phyloP scores from a whole-genome alignment of 2,329 filamentous ascomycete genomes.

The Colletotrichum sp. region DNA sequence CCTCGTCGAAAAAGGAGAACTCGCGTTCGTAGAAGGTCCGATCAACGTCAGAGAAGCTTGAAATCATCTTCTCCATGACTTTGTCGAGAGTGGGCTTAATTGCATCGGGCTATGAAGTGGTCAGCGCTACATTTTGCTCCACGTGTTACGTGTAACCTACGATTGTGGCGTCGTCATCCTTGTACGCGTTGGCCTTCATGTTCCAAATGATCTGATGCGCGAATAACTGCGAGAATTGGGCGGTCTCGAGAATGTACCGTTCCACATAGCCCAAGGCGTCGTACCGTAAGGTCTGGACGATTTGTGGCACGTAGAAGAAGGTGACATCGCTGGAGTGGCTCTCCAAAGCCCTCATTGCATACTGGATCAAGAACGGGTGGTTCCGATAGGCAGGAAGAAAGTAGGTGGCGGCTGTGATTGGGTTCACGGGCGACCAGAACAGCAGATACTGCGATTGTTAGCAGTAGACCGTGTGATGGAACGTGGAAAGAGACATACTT shows the following conservation, averaged over 20 bases:
- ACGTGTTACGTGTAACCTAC: conserved; percentile 53
- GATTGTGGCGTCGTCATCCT: conserved; percentile 90
- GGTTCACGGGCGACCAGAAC: conserved; percentile 92
- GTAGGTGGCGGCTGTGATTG: conserved; percentile 89
- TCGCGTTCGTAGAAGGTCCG: conserved; percentile 90
- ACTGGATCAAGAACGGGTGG: conserved; percentile 92
- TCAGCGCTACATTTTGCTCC: conserved; percentile 22
- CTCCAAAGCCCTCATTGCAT: conserved; percentile 93
- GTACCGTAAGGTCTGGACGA: conserved; percentile 93
- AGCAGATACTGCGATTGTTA: conserved; percentile 73
- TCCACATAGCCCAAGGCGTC: conserved; percentile 94
- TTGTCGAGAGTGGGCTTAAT: conserved; percentile 93
- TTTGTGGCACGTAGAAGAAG: conserved; percentile 98
- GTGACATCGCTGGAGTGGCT: conserved; percentile 95
- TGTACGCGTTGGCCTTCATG: conserved; percentile 99
- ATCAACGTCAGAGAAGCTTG: conserved; percentile 80
- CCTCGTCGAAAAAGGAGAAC: conserved; percentile 97
- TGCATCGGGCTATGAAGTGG: conserved; percentile 70
- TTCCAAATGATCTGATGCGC: conserved; percentile 99
- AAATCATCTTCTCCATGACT: conserved; percentile 84
- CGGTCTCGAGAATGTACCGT: conserved; percentile 95
- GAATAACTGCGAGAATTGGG: conserved; percentile 96
- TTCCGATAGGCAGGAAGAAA: conserved; percentile 91
- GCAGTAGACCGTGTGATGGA: background rate
- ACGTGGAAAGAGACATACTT: conserved; percentile 53